These are phyloP conservation scores for Vicia villosa DNA, from an alignment of 306 rosid genomes.

Conservation along the genomic window DNA sequence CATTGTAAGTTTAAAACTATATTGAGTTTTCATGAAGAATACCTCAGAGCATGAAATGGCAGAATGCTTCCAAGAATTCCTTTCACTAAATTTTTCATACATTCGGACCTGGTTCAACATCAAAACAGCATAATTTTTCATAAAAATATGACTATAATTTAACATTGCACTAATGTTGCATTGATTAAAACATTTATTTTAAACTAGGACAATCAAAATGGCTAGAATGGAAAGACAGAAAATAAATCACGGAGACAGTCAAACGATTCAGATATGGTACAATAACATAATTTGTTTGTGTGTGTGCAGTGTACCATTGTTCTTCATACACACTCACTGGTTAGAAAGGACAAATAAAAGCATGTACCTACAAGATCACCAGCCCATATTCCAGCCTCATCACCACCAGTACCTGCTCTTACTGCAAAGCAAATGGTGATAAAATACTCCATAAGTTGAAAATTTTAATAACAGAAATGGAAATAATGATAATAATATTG, in stretches of 20 bases:
- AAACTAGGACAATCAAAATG: slow-evolving; percentile 14
- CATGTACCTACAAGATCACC: slow-evolving; percentile 99
- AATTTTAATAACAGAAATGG: slow-evolving; percentile 22
- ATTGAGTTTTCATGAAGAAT: slow-evolving; percentile 30
- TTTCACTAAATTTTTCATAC: slow-evolving; percentile 91
- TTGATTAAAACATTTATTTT: slow-evolving; percentile 37
- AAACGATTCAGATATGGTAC: slow-evolving; percentile 32
- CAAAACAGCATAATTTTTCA: slow-evolving; percentile 41
- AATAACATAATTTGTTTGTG: slow-evolving; percentile 15
- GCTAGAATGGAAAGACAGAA: slow-evolving; percentile 1
- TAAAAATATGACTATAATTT: slow-evolving; percentile 27
- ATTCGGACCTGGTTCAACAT: slow-evolving; percentile 74
- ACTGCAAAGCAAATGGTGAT: slow-evolving; percentile 60
- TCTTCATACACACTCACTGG: slow-evolving; percentile 31
- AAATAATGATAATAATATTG: not conserved
- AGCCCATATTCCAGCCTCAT: slow-evolving; percentile 99
- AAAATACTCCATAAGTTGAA: slow-evolving; percentile 15
- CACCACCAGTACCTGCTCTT: slow-evolving; percentile 98
- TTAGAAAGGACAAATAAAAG: slow-evolving; percentile 60
- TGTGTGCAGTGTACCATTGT: not conserved
- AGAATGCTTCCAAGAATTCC: slow-evolving; percentile 74
- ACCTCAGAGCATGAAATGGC: slow-evolving; percentile 77
- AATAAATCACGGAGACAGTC: not conserved
- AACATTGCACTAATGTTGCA: slow-evolving; percentile 27
- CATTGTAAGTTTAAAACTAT: slow-evolving; percentile 28